phyloP scores from a whole-genome alignment of 2,329 filamentous ascomycete species.

The Phaeosphaeria sp. region DNA sequence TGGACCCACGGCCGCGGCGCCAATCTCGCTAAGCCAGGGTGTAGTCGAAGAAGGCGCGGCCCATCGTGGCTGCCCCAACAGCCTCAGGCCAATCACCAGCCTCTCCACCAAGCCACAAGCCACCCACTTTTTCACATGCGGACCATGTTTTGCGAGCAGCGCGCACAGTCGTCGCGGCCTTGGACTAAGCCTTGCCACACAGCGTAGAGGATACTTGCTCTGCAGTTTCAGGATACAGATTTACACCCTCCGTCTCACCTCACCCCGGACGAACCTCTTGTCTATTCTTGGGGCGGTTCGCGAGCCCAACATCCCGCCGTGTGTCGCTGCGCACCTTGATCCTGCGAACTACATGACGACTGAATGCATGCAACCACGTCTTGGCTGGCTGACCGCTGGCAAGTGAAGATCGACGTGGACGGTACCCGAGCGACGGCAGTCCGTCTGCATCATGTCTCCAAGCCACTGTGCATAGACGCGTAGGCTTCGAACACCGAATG shows the following conservation, averaged over 20 bases:
- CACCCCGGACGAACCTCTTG: constrained; percentile 4
- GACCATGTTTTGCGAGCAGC: constrained; percentile 4
- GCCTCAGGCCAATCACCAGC: background rate
- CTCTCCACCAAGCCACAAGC: background rate
- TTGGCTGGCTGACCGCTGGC: background rate
- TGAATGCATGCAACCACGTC: background rate
- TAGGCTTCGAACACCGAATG: background rate
- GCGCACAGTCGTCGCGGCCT: background rate
- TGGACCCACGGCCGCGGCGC: constrained; percentile 8
- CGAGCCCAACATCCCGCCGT: background rate
- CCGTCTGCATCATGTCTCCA: too few species aligned
- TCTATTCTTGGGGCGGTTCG: constrained; percentile 12
- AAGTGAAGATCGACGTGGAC: background rate
- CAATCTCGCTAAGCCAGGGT: constrained; percentile 24
- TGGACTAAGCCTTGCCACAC: constrained; percentile 1
- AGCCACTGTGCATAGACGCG: background rate
- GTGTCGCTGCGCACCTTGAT: background rate
- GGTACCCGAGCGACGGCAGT: background rate
- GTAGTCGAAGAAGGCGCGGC: constrained; percentile 2
- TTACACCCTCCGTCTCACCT: constrained; percentile 12
- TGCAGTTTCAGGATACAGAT: background rate
- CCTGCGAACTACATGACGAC: background rate
- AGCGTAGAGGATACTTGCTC: background rate
- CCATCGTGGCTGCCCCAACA: background rate
- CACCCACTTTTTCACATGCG: constrained; percentile 16